Base-by-base conservation (phyloP, 306 rosid genomes). In the Medicago arabica region DNA sequence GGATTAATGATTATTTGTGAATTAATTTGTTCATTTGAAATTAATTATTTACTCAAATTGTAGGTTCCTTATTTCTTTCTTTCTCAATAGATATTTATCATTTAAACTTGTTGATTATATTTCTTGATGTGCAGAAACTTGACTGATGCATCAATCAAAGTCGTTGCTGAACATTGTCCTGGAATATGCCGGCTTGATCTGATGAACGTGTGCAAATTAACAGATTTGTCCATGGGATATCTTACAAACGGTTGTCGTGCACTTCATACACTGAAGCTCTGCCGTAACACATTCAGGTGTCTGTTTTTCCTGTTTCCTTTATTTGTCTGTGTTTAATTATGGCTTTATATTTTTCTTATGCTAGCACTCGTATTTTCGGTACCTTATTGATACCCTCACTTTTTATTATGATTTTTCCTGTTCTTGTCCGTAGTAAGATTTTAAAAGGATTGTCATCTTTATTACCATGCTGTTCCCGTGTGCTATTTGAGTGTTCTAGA, bases 241-340 rank as follows among this genome's bases (percentile, higher is more conserved):
- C 99, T 95, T 75, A 90, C 97, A 46, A 92, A 82, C 72, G 91
- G 97, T 67, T 92, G 99, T 79, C 81, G 28, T 7, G 65, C 64
- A 78, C 84, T 95, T 85, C 88, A 85, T 67, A 84, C 80, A 7
- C 85, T 95, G 57, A 92, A 81, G 70, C 90, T 95, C 50, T 77
- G 89, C 72, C 89, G 91, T 66, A 88, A 89, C 83, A 36, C 74
- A 68, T 89, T 95, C 96, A 95, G 99, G 98, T 95, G 75, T 51
- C 46, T 80, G 41, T 51, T 72, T 57, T 63, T 47, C 59, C 59
- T 78, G n/a, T 49, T 47, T 14, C 10, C 49, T 10, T 2, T 15
- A 44, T 43, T 0, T 63, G 53, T 40, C n/a, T 58, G n/a, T 69
- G 36, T 40, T 74, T 9, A 63, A 15, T 75, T 63, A 8, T 38